phyloP scores from a whole-genome alignment of 2,329 filamentous ascomycete species.

The Phaeosphaeriaceae sp. region DNA sequence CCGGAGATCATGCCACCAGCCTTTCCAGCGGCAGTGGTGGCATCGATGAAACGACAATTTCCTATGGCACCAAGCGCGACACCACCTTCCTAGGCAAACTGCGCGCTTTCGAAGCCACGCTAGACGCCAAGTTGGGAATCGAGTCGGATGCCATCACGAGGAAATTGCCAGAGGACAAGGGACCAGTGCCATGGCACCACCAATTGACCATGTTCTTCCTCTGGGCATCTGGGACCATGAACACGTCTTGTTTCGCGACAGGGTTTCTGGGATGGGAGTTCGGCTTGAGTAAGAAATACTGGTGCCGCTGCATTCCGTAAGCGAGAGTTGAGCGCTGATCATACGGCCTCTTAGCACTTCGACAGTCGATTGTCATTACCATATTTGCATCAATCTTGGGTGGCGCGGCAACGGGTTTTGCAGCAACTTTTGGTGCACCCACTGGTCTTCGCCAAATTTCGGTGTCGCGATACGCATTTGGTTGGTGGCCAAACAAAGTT shows the following conservation, averaged over 20 bases:
- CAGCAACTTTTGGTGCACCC: slow-evolving; percentile 52
- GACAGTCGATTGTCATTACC: slow-evolving; percentile 51
- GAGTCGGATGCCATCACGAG: slow-evolving; percentile 33
- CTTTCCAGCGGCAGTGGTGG: slow-evolving; percentile 12
- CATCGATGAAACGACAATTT: slow-evolving; percentile 3
- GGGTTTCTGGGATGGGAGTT: slow-evolving; percentile 58
- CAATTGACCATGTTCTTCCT: slow-evolving; percentile 50
- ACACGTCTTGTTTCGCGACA: slow-evolving; percentile 48
- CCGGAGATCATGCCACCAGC: slow-evolving; percentile 14
- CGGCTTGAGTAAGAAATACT: slow-evolving; percentile 45
- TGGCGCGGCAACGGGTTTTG: slow-evolving; percentile 50
- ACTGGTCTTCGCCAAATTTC: slow-evolving; percentile 54
- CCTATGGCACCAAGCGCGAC: slow-evolving; percentile 10
- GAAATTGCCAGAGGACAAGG: slow-evolving; percentile 36
- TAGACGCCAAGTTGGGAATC: slow-evolving; percentile 31
- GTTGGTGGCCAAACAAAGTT: slow-evolving; percentile 59
- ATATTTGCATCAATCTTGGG: slow-evolving; percentile 53
- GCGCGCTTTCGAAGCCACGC: slow-evolving; percentile 23
- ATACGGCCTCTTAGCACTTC: slow-evolving; percentile 35
- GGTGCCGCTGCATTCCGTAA: neutral
- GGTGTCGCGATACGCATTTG: slow-evolving; percentile 56
- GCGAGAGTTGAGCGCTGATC: slow-evolving; percentile 3
- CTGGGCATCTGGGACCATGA: slow-evolving; percentile 54
- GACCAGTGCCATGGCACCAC: slow-evolving; percentile 33
- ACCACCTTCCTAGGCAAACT: slow-evolving; percentile 22